Evolutionary conservation across 331 rosid genomes (phyloP), one percentile per base, ranked within the genome.

Genomic region (Quercus tomentella): DNA sequence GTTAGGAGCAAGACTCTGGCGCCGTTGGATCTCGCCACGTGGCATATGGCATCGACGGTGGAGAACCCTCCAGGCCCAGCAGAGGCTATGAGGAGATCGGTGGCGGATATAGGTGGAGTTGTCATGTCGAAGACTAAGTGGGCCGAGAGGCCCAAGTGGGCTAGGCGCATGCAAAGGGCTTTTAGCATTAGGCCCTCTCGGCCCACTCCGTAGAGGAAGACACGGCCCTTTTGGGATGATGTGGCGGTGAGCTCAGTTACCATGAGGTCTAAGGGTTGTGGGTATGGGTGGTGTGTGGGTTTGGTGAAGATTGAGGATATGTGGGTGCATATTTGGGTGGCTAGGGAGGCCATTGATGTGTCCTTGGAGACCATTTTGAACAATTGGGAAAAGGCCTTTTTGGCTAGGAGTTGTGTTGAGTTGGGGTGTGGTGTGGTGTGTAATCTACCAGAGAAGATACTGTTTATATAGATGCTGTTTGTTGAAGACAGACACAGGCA

Each of bases 1-100:
- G 98, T 93, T 52, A 93, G 86, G 25, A 95, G 72, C 79, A 95
- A 21, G 45, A 93, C 98, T 70, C 90, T 89, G 4, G 86, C 97
- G 1, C 96, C 94, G 79, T 84, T 22, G 6, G 90, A 86, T 8
- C 88, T 80, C 1, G 96, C 98, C 18, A 85, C 87, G 15, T 87
- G 66, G 78, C 94, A 96, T 17, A 96, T 52, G 5, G 96, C 99
- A 5, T 90, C 99, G 31, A 96, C 98, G 78, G 98, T 93, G 83
- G 91, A 87, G 90, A 96, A 91, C 2, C 98, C 98, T 1, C 97
- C 98, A 0, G 96, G 94, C 1, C 98, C 97, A 1, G 98, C 99
- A 3, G 97, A 96, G 54, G 91, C 97, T 17, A 93, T 51, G 74
- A 96, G 93, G 76, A 93, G 97, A 73, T 96, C 97, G 2, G 18